These are phyloP conservation scores for Backusella sp. DNA, from an alignment of 192 early-diverging fungal genomes.

Conservation along the genomic window DNA sequence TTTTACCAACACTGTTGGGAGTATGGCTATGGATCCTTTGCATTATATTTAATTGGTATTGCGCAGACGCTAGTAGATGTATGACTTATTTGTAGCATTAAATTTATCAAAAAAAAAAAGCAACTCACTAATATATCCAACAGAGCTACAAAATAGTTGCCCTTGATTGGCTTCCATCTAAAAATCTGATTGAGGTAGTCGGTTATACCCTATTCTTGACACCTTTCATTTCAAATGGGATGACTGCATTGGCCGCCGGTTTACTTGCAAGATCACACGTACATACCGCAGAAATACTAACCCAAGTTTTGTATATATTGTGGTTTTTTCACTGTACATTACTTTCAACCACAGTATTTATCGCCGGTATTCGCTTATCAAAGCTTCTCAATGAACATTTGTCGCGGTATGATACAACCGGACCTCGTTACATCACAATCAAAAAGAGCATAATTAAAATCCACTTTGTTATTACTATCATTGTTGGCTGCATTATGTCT, in stretches of 20 bases:
- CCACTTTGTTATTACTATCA: constrained; percentile 19
- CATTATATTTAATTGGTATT: constrained; percentile 29
- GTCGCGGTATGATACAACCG: constrained; percentile 4
- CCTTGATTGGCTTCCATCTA: constrained; percentile 27
- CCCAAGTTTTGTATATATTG: constrained; percentile 20
- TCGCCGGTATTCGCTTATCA: constrained; percentile 21
- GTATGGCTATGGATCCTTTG: constrained; percentile 26
- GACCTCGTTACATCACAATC: constrained; percentile 25
- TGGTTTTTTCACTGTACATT: constrained; percentile 28
- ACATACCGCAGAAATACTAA: constrained; percentile 15
- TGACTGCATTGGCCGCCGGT: constrained; percentile 22
- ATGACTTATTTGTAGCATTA: neutral
- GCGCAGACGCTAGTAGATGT: constrained; percentile 33
- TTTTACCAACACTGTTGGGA: constrained; percentile 33
- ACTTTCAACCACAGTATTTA: constrained; percentile 16
- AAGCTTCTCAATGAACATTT: constrained; percentile 19
- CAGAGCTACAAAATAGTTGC: constrained; percentile 27
- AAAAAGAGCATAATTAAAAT: constrained; percentile 23
- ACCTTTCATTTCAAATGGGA: constrained; percentile 25
- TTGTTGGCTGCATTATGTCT: constrained; percentile 15
- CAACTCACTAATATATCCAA: neutral
- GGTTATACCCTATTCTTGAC: constrained; percentile 14
- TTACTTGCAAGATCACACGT: constrained; percentile 12
- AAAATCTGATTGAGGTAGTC: constrained; percentile 19
- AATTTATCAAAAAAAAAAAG: neutral